Evolutionary conservation across 2,329 filamentous ascomycete genomes (phyloP), one percentile per base, ranked within the genome.

Genomic region (Fusarium camptoceras): DNA sequence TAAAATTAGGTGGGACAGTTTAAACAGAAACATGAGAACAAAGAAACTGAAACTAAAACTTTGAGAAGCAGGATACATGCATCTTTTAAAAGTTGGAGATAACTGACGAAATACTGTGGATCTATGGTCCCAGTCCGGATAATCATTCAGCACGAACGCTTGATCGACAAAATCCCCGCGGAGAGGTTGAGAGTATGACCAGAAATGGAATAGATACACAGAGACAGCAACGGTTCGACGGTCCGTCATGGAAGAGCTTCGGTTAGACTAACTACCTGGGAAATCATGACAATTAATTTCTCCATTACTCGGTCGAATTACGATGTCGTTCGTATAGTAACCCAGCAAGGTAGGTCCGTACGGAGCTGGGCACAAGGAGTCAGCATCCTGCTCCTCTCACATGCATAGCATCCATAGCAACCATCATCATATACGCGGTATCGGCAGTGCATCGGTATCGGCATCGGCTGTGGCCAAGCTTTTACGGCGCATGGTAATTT

Each of bases 101-200:
- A 39, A 43, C 43, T 51, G 31, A 51, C 20, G 39, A 50, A 46
- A 46, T 37, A 4, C 20, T 55, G 47, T 63, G 59, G 59, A 62
- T 41, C 47, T 37, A n/a, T 51, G 12, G 24, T 53, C 24, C 27
- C 24, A 22, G 24, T 20, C 6, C 8, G 30, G 39, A 39, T 41
- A 41, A 50, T 46, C 4, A 16, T 64, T 64, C 18, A 55, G 9
- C 37, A 37, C 20, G 14, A 24, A 39, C 10, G 34, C 30, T 34
- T 34, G 47, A 49, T 49, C 20, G 24, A n/a, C 25, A 51, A 18
- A 25, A 24, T 43, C 22, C 31, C 16, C 27, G 27, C 41, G 24
- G 9, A 20, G 24, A 44, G 49, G 27, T 66, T 66, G 63, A 28
- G 5, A 54, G 48, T 66, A 66, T 55, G 55, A 16, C 63, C 55